A percentile compares a stretch with the other conserved stretches of the same genome.
Evolutionary conservation across 805 yeast genomes (phyloP).

Genomic region (Pichia heedii): DNA sequence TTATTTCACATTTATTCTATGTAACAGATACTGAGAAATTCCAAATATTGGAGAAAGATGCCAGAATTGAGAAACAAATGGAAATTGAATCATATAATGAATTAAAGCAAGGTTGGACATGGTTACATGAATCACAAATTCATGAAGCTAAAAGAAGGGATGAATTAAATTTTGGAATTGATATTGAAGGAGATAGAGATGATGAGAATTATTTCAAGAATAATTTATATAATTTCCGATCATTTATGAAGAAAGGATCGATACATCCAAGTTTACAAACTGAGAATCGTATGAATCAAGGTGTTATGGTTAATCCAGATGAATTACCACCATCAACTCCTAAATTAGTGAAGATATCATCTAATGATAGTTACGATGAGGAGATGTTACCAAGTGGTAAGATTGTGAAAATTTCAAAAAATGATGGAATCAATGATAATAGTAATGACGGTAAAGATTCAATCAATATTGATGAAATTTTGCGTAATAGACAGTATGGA

Average conservation of each 20-base stretch:
- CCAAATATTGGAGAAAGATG: conserved; percentile 65
- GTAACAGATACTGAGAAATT: conserved; percentile 77
- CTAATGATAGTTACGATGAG: conserved; percentile 33
- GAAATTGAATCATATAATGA: conserved; percentile 69
- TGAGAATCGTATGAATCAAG: conserved; percentile 37
- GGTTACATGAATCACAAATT: conserved; percentile 32
- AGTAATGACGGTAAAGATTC: conserved; percentile 18
- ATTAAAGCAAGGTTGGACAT: conserved; percentile 71
- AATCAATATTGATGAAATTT: conserved; percentile 38
- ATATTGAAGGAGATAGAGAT: background rate
- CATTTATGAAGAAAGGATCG: conserved; percentile 30
- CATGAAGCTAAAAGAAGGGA: conserved; percentile 19
- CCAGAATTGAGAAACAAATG: conserved; percentile 53
- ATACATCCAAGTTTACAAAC: conserved; percentile 25
- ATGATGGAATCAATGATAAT: conserved; percentile 6
- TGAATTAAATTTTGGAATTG: background rate
- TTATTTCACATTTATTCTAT: conserved; percentile 42
- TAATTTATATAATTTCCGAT: conserved; percentile 18
- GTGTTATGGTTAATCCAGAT: conserved; percentile 35
- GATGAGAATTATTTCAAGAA: conserved; percentile 12
- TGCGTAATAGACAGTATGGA: conserved; percentile 28
- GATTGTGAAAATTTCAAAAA: conserved; percentile 28
- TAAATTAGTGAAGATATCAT: conserved; percentile 24
- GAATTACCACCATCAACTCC: conserved; percentile 46
- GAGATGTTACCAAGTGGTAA: conserved; percentile 74